These are phyloP conservation scores for Mallotus repandus DNA, from an alignment of 441 rosid genomes.

Conservation along the genomic window DNA sequence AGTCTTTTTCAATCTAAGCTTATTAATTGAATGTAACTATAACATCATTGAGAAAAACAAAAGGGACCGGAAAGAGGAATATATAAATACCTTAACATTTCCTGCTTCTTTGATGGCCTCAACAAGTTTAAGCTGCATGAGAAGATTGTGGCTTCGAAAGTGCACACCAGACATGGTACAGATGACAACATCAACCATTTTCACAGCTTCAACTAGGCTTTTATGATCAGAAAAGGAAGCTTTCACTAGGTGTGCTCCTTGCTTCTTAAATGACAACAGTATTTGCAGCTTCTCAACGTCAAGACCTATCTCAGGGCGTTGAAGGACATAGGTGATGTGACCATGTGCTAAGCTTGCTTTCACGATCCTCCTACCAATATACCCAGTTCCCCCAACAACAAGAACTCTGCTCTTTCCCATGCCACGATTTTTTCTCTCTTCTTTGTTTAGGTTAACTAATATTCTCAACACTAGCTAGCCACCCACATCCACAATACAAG, in stretches of 20 bases:
- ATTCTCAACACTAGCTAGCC: too few relatives aligned
- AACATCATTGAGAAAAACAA: too few relatives aligned
- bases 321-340: conserved; percentile 64
- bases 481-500: too few relatives aligned
- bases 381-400: conserved; percentile 86
- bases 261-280: conserved; percentile 56
- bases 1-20: too few relatives aligned
- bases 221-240: conserved; percentile 61
- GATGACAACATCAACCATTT: conserved; percentile 70
- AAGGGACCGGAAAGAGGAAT: too few relatives aligned
- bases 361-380: conserved; percentile 70
- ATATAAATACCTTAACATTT: conserved; percentile 55
- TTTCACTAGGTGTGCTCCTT: conserved; percentile 56
- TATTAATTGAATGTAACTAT: too few relatives aligned
- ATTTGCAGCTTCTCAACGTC: conserved; percentile 70
- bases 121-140: conserved; percentile 77
- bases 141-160: conserved; percentile 57
- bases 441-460: too few relatives aligned
- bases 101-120: conserved; percentile 88
- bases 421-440: not conserved
- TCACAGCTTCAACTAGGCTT: conserved; percentile 75
- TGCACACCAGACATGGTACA: conserved; percentile 80
- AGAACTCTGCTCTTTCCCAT: conserved; percentile 55
- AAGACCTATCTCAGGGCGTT: conserved; percentile 63
- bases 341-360: conserved; percentile 68